Evolutionary conservation across 2,329 filamentous ascomycete species (phyloP).

Genomic region (Elsinoe fawcettii): DNA sequence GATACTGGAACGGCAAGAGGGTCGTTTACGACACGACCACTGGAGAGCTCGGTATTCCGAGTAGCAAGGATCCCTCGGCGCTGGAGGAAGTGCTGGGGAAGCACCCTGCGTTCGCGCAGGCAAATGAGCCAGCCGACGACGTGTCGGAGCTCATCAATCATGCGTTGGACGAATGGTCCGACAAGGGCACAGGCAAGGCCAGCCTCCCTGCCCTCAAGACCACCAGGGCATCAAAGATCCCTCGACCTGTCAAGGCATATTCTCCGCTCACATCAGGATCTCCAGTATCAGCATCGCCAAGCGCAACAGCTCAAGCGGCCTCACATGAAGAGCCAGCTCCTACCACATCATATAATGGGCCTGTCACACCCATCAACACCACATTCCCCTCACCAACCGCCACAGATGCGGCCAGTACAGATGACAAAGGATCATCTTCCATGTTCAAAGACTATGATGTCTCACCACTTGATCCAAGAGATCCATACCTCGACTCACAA

Average conservation of each 20-base stretch:
- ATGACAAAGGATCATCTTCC: neutral
- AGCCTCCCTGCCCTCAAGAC: neutral
- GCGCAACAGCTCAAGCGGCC: neutral
- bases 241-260: neutral
- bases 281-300: neutral
- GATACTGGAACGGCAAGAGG: neutral
- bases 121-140: neutral
- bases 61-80: neutral
- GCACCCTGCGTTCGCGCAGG: conserved; percentile 2
- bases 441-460: neutral
- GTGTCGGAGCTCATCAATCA: neutral
- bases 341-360: neutral
- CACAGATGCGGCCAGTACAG: neutral
- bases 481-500: neutral
- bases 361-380: neutral
- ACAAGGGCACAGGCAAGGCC: neutral
- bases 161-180: neutral
- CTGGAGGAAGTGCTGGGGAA: conserved; percentile 5
- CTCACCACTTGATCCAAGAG: conserved; percentile 1
- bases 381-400: neutral
- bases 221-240: neutral
- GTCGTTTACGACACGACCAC: conserved; percentile 8
- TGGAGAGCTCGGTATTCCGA: conserved; percentile 10
- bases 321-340: neutral
- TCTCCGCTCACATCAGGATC: neutral